Evolutionary conservation across 1,284 basidiomycete species (phyloP), one percentile per base, ranked within the genome.

Genomic region (Flammula alnicola): DNA sequence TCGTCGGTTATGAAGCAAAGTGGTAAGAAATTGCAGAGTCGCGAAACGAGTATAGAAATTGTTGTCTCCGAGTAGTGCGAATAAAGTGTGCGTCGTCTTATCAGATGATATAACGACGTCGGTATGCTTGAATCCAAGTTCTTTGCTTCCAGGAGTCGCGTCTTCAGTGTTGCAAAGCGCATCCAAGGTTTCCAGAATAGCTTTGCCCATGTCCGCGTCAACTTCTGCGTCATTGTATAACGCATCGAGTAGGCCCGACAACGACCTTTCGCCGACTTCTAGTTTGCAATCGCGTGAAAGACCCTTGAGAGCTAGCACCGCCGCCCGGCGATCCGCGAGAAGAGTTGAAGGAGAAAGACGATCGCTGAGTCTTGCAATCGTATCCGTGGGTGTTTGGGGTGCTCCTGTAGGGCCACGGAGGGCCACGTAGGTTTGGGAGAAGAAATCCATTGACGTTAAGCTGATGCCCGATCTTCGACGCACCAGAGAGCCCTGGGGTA

Each of bases 261-360:
- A 75, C 1, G 92, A 88, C 43, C 79, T 77, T 55, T 82, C 78
- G 9, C 91, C 93, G 16, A 97, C 89, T 51, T 96, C 92, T 52
- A 84, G 78, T 66, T 91, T 95, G 77, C 91, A 94, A 70, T 97
- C 95, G 47, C 95, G 81, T 39, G 88, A 79, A 41, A 98, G 83
- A 11, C 95, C 95, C 68, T 98, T 98, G 59, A 99, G 81, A 0
- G 93, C 84, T 35, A 98, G 77, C 7, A 99, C 87, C 0, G 95
- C 91, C 14, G 95, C 95, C 44, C 93, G 83, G 58, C 95, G 80
- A 72, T 98, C 96, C 35, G 95, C 89, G 27, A 95, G 83, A 27
- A 91, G 81, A 0, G 91, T 88, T 2, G 88, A 83, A 10, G 93
- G 92, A 23, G 92, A 88, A 29, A 99, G 84, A 41, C 93, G 79